Base-by-base conservation (phyloP, 2,329 filamentous ascomycete genomes). In the Cadophora gregata region DNA sequence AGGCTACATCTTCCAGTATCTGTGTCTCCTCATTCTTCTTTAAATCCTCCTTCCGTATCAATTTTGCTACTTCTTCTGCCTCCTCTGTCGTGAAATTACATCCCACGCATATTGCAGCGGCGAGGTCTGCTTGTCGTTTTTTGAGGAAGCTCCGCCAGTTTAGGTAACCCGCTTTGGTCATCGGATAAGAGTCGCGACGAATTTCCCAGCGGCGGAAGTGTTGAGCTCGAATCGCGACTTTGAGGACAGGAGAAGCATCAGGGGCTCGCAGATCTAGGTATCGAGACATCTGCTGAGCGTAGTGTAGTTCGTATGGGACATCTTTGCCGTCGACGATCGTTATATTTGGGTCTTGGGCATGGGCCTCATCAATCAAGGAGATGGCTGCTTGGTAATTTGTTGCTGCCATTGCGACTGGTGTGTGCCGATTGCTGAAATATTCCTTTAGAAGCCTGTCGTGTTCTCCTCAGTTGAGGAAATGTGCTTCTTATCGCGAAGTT, bases 141-240 rank as follows among this genome's bases (percentile, higher is more conserved):
- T 89, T 89, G 64, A 93, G 85, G 74, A 86, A 88, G 3, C 88
- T 85, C 25, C 93, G 86, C 93, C 93, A 96, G n/a, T 85, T 82
- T 70, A 93, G 86, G 77, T 97, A 96, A 10, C 93, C 93, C 0
- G 86, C 76, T 71, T 90, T 88, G 0, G 89, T 94, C 82, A 88
- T 88, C 7, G 93, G 91, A 78, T 92, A 95, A 45, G 83, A 86
- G 70, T 82, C 81, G 59, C 93, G 89, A 0, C 92, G 91, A 1
- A 95, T 86, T 79, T 96, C 91, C 93, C 93, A 97, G 72, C 85
- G 88, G 62, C 89, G 86, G 74, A 96, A 92, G 78, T 97, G 93
- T 78, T 96, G 93, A 12, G 92, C 93, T 71, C 92, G 89, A 71
- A 93, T 90, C 21, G 93, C 93, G 56, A 96, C 83, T 69, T 87